Percentiles rank a stretch among this genome's conserved stretches.
Evolutionary conservation across 306 rosid genomes (phyloP).

Genomic region (Aeschynomene evenia): DNA sequence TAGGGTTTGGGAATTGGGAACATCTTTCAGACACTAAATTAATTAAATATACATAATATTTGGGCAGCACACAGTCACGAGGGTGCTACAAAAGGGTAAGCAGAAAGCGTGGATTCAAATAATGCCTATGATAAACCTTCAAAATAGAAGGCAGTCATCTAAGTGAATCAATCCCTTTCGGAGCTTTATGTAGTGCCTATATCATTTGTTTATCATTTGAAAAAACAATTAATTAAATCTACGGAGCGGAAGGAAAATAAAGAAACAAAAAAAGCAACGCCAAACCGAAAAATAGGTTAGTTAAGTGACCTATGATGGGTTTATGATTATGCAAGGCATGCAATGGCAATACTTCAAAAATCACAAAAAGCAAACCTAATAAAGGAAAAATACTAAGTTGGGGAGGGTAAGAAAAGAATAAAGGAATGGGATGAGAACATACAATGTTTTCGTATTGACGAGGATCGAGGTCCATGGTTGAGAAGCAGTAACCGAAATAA

Average conservation of each 20-base stretch:
- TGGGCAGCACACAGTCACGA: neutral
- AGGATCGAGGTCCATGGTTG: conserved; percentile 78
- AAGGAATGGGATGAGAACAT: conserved; percentile 13
- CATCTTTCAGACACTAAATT: neutral
- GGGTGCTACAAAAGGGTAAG: neutral
- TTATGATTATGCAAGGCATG: neutral
- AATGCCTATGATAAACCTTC: neutral
- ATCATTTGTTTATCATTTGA: neutral
- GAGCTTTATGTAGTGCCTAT: neutral
- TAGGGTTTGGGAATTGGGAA: conserved; percentile 7
- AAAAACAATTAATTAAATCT: neutral
- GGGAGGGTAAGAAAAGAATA: neutral
- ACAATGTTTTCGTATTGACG: conserved; percentile 71
- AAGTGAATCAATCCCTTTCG: neutral
- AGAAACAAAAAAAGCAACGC: neutral
- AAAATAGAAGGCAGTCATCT: neutral
- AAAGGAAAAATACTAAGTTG: neutral
- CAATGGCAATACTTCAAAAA: neutral
- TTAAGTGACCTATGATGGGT: neutral
- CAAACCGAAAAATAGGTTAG: neutral
- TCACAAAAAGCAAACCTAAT: neutral
- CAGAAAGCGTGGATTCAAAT: too few species aligned
- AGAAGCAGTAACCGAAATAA: neutral
- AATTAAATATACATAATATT: neutral
- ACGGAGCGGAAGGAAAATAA: neutral